Conservation (phyloP, 352 stramenopile genomes). For the Peronospora belbahrii region DNA sequence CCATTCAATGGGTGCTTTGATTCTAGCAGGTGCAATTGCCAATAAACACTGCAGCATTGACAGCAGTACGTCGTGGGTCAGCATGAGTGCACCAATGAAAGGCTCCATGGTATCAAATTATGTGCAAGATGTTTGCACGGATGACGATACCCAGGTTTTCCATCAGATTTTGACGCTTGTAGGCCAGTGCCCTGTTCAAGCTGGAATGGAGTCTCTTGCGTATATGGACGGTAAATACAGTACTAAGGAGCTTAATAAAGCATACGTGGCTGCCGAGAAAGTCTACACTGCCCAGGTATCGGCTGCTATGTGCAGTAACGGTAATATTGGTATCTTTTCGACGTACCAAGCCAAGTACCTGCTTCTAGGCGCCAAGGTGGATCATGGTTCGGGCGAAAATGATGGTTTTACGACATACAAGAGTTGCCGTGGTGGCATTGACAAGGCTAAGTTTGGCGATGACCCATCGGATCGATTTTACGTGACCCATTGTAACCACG, state of each 20-base stretch:
- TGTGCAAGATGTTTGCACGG: conserved; percentile 23
- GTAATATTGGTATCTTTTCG: conserved; percentile 14
- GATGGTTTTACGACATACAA: conserved; percentile 36
- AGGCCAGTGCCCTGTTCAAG: conserved; percentile 25
- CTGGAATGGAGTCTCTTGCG: conserved; percentile 22
- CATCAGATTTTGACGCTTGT: conserved; percentile 26
- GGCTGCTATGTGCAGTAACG: conserved; percentile 30
- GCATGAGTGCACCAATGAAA: conserved; percentile 32
- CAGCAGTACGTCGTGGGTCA: conserved; percentile 31
- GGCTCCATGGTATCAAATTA: conserved; percentile 45
- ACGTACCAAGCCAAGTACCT: conserved; percentile 30
- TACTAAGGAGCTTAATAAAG: conserved; percentile 10
- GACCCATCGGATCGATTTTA: conserved; percentile 27
- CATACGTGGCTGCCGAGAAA: conserved; percentile 20
- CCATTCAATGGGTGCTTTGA: conserved; percentile 43
- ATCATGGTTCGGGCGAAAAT: conserved; percentile 33
- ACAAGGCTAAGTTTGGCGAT: conserved; percentile 19
- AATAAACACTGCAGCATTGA: conserved; percentile 32
- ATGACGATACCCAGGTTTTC: conserved; percentile 12
- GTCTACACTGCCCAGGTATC: conserved; percentile 25
- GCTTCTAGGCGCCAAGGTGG: conserved; percentile 16
- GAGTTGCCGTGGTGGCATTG: conserved; percentile 25
- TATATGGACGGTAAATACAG: conserved; percentile 25
- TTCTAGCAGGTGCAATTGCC: conserved; percentile 32
- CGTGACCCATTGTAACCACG: conserved; percentile 35